These are phyloP conservation scores for Eimeria tenella DNA, from an alignment of 169 alveolate genomes.

Conservation along the genomic window DNA sequence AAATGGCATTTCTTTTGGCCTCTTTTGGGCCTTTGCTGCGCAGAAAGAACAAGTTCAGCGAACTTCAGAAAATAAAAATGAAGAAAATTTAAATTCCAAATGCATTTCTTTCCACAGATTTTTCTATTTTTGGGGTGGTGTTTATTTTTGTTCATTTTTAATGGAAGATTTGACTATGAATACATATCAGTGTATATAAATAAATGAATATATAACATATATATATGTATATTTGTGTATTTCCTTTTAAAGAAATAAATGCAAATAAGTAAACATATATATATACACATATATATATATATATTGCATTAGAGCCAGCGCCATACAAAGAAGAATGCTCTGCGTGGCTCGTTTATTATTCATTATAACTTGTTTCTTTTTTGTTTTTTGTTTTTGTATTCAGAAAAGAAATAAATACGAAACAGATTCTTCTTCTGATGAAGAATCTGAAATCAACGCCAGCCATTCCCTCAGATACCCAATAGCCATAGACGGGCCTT, in stretches of 20 bases:
- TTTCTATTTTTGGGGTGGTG: not conserved
- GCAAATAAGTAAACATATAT: not conserved
- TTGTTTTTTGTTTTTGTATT: not conserved
- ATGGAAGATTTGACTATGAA: too few relatives aligned
- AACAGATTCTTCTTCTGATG: slow-evolving; percentile 22
- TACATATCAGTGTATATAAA: too few relatives aligned
- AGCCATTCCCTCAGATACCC: slow-evolving; percentile 63
- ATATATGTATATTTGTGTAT: not conserved
- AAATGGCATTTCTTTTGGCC: too few relatives aligned
- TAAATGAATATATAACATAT: too few relatives aligned
- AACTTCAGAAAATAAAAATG: not conserved
- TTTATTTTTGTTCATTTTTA: not conserved
- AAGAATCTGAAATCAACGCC: slow-evolving; percentile 73
- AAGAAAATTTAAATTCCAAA: not conserved
- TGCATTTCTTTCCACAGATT: not conserved
- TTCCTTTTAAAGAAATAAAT: not conserved
- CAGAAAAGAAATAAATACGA: slow-evolving; percentile 25
- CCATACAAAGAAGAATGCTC: not conserved
- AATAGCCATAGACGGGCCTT: slow-evolving; percentile 75
- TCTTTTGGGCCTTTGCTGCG: too few relatives aligned
- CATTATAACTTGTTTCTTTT: not conserved
- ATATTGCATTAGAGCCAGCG: too few relatives aligned
- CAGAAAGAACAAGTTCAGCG: too few relatives aligned
- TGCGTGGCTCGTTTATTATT: not conserved
- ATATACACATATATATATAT: too few relatives aligned